phyloP scores from a whole-genome alignment of 139 green algal species.

The Closterium sp. region DNA sequence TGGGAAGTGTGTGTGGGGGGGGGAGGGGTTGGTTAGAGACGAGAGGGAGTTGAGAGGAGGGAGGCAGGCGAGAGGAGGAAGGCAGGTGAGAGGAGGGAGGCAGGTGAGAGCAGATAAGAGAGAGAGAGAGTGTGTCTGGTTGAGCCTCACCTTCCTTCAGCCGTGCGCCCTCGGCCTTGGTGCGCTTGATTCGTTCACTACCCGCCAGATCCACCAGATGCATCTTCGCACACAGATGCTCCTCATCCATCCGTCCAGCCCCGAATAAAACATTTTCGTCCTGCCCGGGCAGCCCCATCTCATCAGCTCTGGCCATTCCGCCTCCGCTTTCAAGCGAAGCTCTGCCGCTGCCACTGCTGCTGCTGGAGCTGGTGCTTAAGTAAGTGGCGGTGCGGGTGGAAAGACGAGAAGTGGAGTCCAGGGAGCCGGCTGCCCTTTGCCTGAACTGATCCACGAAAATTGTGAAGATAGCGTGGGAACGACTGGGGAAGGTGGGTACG shows the following conservation, averaged over 20 bases:
- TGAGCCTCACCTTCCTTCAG: constrained; percentile 52
- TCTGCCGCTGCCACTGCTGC: not conserved
- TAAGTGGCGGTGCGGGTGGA: not conserved
- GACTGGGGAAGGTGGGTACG: constrained; percentile 32
- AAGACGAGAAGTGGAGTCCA: not conserved
- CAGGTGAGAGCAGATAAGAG: no score
- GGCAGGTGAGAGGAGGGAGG: no score
- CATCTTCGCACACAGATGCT: constrained; percentile 77
- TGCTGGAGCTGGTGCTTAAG: not conserved
- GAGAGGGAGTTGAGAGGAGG: no score
- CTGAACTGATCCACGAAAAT: constrained; percentile 88
- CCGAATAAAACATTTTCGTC: not conserved
- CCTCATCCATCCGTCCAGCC: not conserved
- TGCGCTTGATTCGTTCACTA: constrained; percentile 90
- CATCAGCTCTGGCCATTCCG: not conserved
- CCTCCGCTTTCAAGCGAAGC: not conserved
- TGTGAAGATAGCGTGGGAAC: constrained; percentile 97
- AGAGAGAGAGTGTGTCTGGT: no score
- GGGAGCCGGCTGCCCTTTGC: not conserved
- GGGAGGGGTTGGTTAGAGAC: no score
- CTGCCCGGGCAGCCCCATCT: not conserved
- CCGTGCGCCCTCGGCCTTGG: constrained; percentile 76
- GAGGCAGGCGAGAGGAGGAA: no score
- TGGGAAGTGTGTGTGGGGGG: no score
- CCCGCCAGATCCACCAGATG: constrained; percentile 88